A percentile compares a stretch with the other conserved stretches of the same genome.
These are phyloP conservation scores for Xylariaceae sp. DNA, from an alignment of 2,329 filamentous ascomycete species.

Conservation along the genomic window DNA sequence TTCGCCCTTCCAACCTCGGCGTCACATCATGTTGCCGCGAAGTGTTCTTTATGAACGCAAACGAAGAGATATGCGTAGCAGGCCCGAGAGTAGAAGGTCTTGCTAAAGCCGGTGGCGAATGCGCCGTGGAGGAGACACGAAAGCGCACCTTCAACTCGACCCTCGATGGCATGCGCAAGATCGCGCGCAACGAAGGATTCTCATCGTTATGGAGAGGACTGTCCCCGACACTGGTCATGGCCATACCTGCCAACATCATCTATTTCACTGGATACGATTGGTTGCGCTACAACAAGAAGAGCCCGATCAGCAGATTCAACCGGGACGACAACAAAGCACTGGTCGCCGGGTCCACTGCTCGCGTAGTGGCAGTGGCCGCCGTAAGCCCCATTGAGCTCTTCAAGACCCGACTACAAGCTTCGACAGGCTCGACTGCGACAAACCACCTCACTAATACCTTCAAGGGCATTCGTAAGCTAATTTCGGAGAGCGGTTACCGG, in stretches of 20 bases:
- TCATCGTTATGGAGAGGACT: conserved; percentile 87
- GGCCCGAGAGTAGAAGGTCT: conserved; percentile 51
- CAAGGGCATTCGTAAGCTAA: conserved; percentile 73
- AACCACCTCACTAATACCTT: conserved; percentile 78
- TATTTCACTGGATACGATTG: conserved; percentile 99
- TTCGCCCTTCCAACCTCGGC: conserved; percentile 76
- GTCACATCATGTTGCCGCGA: conserved; percentile 94
- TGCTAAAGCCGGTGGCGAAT: conserved; percentile 55
- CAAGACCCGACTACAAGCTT: conserved; percentile 84
- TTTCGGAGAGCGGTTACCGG: conserved; percentile 68
- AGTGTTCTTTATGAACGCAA: conserved; percentile 93
- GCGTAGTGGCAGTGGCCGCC: conserved; percentile 73
- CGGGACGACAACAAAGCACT: conserved; percentile 74
- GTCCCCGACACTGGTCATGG: conserved; percentile 92
- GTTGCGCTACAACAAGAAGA: conserved; percentile 69
- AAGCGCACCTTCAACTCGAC: conserved; percentile 84
- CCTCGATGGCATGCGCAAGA: conserved; percentile 87
- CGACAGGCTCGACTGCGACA: conserved; percentile 52
- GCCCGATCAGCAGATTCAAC: conserved; percentile 62
- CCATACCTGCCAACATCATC: conserved; percentile 91
- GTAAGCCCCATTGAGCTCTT: conserved; percentile 95
- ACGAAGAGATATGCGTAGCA: conserved; percentile 76
- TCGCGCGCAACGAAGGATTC: conserved; percentile 86
- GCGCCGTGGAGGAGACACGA: conserved; percentile 83
- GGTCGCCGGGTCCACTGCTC: conserved; percentile 72